Conservation (phyloP, 352 stramenopile species). For the Peronospora farinosa region DNA sequence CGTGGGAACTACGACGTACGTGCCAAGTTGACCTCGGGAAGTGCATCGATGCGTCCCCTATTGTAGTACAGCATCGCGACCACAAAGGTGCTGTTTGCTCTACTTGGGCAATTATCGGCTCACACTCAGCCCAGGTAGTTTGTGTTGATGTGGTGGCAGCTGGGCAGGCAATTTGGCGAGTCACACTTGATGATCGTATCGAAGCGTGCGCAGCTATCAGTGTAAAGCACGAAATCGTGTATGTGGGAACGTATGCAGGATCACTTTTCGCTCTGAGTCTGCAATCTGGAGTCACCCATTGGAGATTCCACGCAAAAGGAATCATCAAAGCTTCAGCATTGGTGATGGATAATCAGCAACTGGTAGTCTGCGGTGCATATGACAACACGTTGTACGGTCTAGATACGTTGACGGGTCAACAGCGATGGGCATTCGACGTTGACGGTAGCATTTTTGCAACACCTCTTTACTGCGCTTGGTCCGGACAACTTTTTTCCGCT, state of each 20-base stretch:
- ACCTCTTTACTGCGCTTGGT: slow-evolving; percentile 21
- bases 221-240: slow-evolving; percentile 24
- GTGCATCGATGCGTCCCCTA: slow-evolving; percentile 59
- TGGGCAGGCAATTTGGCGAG: slow-evolving; percentile 30
- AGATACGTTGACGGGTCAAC: slow-evolving; percentile 16
- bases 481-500: slow-evolving; percentile 29
- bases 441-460: slow-evolving; percentile 49
- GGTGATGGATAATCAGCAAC: slow-evolving; percentile 31
- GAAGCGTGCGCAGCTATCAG: slow-evolving; percentile 47
- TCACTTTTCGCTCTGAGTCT: slow-evolving; percentile 41
- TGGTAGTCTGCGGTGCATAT: slow-evolving; percentile 52
- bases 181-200: slow-evolving; percentile 48
- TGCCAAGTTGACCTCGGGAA: slow-evolving; percentile 44
- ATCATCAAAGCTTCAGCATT: slow-evolving; percentile 49
- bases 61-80: slow-evolving; percentile 30
- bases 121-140: slow-evolving; percentile 39
- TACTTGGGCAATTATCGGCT: slow-evolving; percentile 40
- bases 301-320: slow-evolving; percentile 31
- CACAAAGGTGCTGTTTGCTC: not conserved
- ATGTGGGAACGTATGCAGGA: slow-evolving; percentile 52
- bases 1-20: slow-evolving; percentile 11
- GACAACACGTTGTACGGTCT: slow-evolving; percentile 42
- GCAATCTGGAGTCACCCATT: slow-evolving; percentile 22
- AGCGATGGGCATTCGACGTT: slow-evolving; percentile 27
- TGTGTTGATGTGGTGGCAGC: slow-evolving; percentile 34